Base-by-base conservation (phyloP, 129 eudicot species). In the Heracleum sosnowskyi region DNA sequence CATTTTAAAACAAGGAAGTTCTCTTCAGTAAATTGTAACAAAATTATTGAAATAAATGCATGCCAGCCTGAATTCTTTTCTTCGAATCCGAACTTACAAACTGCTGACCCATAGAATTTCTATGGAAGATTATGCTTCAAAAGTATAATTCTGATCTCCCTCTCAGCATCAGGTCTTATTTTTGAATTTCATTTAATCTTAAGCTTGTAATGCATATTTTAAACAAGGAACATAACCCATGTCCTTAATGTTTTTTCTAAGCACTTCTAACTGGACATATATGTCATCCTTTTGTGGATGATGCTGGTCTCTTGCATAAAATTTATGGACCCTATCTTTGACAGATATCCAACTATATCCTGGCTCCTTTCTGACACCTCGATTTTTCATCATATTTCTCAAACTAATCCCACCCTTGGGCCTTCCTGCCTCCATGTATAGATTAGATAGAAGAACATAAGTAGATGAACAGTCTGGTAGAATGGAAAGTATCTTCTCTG, bases 311-410 rank as follows among this genome's bases (percentile, higher is more conserved):
- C 75, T 35, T 76, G 84, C 79, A 22, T 74, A 69, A 81, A 81
- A 76, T 66, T 68, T 76, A 47, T 76, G 80, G 63, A 68, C 80
- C 44, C 63, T 69, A 33, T 60, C 84, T 69, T 74, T 69, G 74
- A 81, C 72, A 68, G 77, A 81, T 51, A 81, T 73, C 76, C 82
- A 80, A 81, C 87, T 81, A 34, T 53, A 84, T 9, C 87, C 87
- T 17, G 79, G 79, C 46, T 80, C 83, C 75, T 80, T 80, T 73
- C 42, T 80, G 60, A 80, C 75, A 60, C 83, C 83, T 74, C 79
- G 78, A 33, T 62, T 79, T 66, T 80, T 80, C 83, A 80, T 80
- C 49, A 80, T 57, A 80, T 74, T 80, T 53, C 83, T 84, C 84
- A 77, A 60, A 77, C 74, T 73, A 39, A 78, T 31, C 40, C 87